These are phyloP conservation scores for Blumeria graminis DNA, from an alignment of 2,329 filamentous ascomycete species.

Conservation along the genomic window DNA sequence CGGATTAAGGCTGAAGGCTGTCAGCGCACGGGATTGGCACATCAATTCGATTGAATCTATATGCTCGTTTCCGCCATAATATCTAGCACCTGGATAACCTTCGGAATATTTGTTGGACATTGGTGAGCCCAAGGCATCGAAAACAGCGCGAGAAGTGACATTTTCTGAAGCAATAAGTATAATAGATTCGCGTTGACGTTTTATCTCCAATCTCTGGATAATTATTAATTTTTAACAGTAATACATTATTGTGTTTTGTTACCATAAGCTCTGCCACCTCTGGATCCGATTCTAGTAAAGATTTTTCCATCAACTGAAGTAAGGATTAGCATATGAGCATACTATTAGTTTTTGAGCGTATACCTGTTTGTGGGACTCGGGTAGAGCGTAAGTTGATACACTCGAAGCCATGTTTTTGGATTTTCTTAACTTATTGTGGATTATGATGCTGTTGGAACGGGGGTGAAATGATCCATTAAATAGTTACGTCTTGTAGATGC, in stretches of 20 bases:
- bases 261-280: neutral
- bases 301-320: slow-evolving; percentile 1
- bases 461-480: too few relatives aligned
- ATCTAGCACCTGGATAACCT: slow-evolving; percentile 85
- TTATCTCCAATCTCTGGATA: slow-evolving; percentile 50
- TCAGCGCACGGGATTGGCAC: slow-evolving; percentile 72
- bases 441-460: too few relatives aligned
- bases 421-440: too few relatives aligned
- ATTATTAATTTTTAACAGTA: neutral
- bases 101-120: slow-evolving; percentile 99
- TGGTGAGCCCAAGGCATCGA: slow-evolving; percentile 75
- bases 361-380: slow-evolving; percentile 1
- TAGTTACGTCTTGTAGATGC: too few relatives aligned
- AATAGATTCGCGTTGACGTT: slow-evolving; percentile 91
- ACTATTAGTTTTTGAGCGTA: neutral
- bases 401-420: too few relatives aligned
- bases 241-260: neutral
- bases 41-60: slow-evolving; percentile 77
- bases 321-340: neutral
- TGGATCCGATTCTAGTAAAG: neutral
- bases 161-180: slow-evolving; percentile 92
- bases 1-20: slow-evolving; percentile 62
- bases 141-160: slow-evolving; percentile 78
- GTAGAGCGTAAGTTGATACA: neutral
- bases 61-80: slow-evolving; percentile 92